Evolutionary conservation across 805 yeast species (phyloP).

Genomic region (Ogataea minuta): DNA sequence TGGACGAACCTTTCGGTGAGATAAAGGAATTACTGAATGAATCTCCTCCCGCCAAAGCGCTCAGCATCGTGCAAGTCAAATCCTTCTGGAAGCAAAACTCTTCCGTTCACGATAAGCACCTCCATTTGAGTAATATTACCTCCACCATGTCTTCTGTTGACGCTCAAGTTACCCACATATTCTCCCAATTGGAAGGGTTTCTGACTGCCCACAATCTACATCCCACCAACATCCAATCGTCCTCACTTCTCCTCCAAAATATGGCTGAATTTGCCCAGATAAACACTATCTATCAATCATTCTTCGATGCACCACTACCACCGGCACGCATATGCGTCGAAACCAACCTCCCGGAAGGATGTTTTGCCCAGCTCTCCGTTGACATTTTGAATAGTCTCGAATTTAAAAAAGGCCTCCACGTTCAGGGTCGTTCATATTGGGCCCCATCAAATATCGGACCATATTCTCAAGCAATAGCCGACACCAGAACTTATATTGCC

Average conservation of each 20-base stretch:
- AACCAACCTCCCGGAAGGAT: constrained; percentile 43
- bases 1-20: constrained; percentile 40
- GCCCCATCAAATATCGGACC: constrained; percentile 99
- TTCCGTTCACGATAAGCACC: constrained; percentile 28
- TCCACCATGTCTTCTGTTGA: constrained; percentile 34
- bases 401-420: constrained; percentile 71
- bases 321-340: constrained; percentile 89
- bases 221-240: constrained; percentile 51
- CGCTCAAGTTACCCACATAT: constrained; percentile 49
- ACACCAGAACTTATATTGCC: constrained; percentile 47
- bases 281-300: constrained; percentile 56
- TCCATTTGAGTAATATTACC: constrained; percentile 45
- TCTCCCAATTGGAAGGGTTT: constrained; percentile 39
- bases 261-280: constrained; percentile 65
- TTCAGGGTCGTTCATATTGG: constrained; percentile 94
- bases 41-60: background rate
- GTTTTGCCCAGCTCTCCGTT: constrained; percentile 58
- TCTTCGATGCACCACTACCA: constrained; percentile 64
- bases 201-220: constrained; percentile 34
- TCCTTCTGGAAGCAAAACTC: constrained; percentile 3
- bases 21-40: constrained; percentile 8
- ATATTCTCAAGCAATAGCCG: constrained; percentile 79
- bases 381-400: constrained; percentile 38
- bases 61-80: background rate
- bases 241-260: constrained; percentile 57